Conservation (phyloP, 78 protist species). For the Dictyostelium discoideum region DNA sequence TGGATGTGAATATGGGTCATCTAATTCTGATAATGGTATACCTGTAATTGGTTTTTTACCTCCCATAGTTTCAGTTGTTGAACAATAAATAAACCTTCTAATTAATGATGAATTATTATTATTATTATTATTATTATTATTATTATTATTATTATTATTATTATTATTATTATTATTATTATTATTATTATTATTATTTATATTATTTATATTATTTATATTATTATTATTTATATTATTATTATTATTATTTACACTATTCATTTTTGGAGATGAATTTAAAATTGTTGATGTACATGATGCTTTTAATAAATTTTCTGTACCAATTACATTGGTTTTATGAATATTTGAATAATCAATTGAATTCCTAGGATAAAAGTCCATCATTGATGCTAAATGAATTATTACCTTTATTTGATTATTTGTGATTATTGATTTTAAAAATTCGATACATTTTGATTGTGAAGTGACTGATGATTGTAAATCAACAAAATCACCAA, state of each 20-base stretch:
- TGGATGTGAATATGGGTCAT: constrained; percentile 6
- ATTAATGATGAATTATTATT: neutral
- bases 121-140: neutral
- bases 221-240: neutral
- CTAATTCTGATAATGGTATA: neutral
- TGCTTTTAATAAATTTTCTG: constrained; percentile 53
- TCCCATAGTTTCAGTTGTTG: constrained; percentile 64
- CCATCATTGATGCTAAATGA: constrained; percentile 65
- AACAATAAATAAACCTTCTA: constrained; percentile 58
- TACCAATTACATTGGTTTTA: constrained; percentile 57
- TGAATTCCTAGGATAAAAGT: constrained; percentile 31
- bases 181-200: neutral
- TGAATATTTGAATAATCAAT: neutral
- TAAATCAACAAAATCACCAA: constrained; percentile 48
- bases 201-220: neutral
- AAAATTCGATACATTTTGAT: neutral
- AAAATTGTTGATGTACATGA: neutral
- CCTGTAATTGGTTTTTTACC: constrained; percentile 17
- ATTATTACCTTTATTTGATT: constrained; percentile 6
- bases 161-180: neutral
- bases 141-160: neutral
- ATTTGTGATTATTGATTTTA: neutral
- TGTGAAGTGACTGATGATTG: neutral
- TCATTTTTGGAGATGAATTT: neutral
- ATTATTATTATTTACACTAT: neutral